Evolutionary conservation across 164 flowering plant genomes (phyloP).

Genomic region (Annona cherimola): DNA sequence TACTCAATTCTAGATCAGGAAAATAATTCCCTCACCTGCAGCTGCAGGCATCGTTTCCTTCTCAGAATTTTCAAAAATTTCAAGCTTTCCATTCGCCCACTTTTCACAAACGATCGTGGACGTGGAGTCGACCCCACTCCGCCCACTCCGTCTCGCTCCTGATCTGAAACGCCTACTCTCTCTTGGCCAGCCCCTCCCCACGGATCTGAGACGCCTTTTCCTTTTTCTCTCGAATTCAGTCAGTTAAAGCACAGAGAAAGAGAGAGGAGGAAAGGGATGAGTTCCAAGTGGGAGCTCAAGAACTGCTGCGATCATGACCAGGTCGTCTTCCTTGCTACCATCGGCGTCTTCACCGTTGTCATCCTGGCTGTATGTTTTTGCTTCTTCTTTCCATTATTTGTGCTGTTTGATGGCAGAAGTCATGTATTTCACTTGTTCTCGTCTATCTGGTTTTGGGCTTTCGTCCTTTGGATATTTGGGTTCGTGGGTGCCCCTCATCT

Average conservation of each 20-base stretch:
- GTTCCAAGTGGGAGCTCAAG: slow-evolving; percentile 66
- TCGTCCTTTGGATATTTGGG: background rate
- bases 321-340: slow-evolving; percentile 40
- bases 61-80: background rate
- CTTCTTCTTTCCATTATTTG: background rate
- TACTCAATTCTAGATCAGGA: too few relatives aligned
- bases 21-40: too few relatives aligned
- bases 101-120: background rate
- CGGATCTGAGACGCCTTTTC: background rate
- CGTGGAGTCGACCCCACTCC: background rate
- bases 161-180: background rate
- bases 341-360: slow-evolving; percentile 58
- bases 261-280: background rate
- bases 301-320: slow-evolving; percentile 70
- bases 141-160: background rate
- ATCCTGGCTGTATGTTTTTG: slow-evolving; percentile 54
- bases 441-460: background rate
- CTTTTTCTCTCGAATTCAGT: background rate
- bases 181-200: background rate
- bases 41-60: background rate
- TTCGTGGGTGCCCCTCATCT: background rate
- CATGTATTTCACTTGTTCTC: background rate
- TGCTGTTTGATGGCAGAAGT: background rate
- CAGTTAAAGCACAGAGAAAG: background rate
- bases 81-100: background rate